Conservation (phyloP, 768 basidiomycete genomes). For the Amyloporia xantha region DNA sequence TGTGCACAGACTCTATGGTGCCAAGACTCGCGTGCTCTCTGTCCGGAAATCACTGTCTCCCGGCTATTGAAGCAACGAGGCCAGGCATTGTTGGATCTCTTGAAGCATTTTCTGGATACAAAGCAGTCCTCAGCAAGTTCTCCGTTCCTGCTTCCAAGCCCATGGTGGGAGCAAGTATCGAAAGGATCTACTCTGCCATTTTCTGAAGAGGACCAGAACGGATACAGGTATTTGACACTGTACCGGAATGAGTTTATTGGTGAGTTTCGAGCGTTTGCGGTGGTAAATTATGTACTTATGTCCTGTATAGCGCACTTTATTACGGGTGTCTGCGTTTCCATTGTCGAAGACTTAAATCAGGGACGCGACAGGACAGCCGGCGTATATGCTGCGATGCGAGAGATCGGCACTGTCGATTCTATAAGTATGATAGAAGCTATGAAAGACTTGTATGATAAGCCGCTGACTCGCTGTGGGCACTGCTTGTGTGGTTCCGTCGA, state of each 20-base stretch:
- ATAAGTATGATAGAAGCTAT: too few relatives aligned
- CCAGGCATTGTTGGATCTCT: neutral
- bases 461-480: neutral
- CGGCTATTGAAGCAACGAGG: neutral
- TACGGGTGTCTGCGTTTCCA: neutral
- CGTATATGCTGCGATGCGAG: too few relatives aligned
- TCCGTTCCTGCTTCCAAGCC: neutral
- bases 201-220: neutral
- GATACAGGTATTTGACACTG: neutral
- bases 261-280: too few relatives aligned
- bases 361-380: neutral
- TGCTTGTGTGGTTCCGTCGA: neutral
- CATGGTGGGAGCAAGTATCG: neutral
- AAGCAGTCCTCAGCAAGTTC: neutral
- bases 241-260: neutral
- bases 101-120: too few relatives aligned
- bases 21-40: neutral
- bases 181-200: neutral
- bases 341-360: neutral
- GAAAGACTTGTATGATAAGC: too few relatives aligned
- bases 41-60: neutral
- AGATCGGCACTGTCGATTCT: too few relatives aligned
- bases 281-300: neutral
- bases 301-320: neutral
- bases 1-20: neutral